Conservation (phyloP, 2,329 filamentous ascomycete species). For the Rhynchosporium graminicola region DNA sequence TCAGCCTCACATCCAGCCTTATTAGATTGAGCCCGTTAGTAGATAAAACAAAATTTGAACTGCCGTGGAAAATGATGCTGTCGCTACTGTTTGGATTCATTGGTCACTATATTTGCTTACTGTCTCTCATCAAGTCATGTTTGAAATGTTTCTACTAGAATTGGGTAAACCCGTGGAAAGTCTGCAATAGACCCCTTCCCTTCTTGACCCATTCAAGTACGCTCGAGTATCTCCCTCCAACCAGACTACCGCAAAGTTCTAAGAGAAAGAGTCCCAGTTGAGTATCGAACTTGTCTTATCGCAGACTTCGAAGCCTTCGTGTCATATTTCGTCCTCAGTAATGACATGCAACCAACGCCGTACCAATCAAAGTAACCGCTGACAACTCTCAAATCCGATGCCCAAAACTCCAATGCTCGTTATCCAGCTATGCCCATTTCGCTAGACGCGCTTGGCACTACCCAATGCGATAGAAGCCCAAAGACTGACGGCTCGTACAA, state of each 20-base stretch:
- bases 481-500: neutral
- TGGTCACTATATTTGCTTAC: too few species aligned
- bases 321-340: conserved; percentile 14
- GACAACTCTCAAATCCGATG: conserved; percentile 30
- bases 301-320: neutral
- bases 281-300: neutral
- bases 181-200: too few species aligned
- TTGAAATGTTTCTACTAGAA: too few species aligned
- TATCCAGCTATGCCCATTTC: conserved; percentile 28
- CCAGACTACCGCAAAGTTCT: too few species aligned
- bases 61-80: too few species aligned
- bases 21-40: neutral
- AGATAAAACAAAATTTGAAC: neutral
- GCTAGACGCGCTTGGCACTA: neutral
- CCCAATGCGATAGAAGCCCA: neutral
- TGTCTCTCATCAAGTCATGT: too few species aligned
- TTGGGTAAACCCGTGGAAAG: too few species aligned
- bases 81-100: too few species aligned
- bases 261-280: neutral
- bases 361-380: conserved; percentile 28
- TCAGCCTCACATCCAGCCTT: conserved; percentile 5
- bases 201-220: too few species aligned
- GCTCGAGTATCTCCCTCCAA: too few species aligned
- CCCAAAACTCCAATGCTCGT: conserved; percentile 35
- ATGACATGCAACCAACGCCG: conserved; percentile 29